These are phyloP conservation scores for Phytophthora citricola DNA, from an alignment of 352 stramenopile species.

Conservation along the genomic window DNA sequence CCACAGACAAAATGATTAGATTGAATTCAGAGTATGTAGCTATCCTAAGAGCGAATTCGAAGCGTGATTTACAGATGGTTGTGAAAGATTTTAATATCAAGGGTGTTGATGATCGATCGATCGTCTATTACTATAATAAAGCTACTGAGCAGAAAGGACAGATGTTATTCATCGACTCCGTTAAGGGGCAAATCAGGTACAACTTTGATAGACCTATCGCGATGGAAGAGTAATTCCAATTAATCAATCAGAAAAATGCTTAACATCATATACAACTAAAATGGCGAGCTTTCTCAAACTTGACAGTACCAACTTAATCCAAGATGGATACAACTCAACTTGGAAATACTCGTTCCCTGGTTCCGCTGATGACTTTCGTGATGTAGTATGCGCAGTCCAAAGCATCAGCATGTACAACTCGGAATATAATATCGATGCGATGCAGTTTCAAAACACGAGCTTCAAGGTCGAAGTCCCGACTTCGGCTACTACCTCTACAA, in stretches of 20 bases:
- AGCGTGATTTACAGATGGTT: slow-evolving; percentile 21
- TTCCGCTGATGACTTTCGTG: not conserved
- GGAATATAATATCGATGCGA: slow-evolving; percentile 14
- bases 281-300: not conserved
- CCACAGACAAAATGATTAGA: slow-evolving; percentile 13
- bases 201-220: slow-evolving; percentile 8
- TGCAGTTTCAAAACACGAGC: slow-evolving; percentile 1
- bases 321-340: not conserved
- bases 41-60: slow-evolving; percentile 20
- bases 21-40: slow-evolving; percentile 15
- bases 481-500: slow-evolving; percentile 4
- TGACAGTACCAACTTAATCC: slow-evolving; percentile 12
- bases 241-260: not conserved
- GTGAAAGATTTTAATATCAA: slow-evolving; percentile 19
- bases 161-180: slow-evolving; percentile 10
- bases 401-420: slow-evolving; percentile 8
- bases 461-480: slow-evolving; percentile 23
- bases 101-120: slow-evolving; percentile 10
- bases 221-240: not conserved
- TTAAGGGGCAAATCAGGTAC: slow-evolving; percentile 11
- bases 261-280: slow-evolving; percentile 1
- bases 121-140: slow-evolving; percentile 22
- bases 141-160: slow-evolving; percentile 10
- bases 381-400: slow-evolving; percentile 7
- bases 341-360: slow-evolving; percentile 3